Percentiles rank a stretch among this genome's conserved stretches.
Evolutionary conservation across 352 stramenopile species (phyloP).

Genomic region (Pythium chondricola): DNA sequence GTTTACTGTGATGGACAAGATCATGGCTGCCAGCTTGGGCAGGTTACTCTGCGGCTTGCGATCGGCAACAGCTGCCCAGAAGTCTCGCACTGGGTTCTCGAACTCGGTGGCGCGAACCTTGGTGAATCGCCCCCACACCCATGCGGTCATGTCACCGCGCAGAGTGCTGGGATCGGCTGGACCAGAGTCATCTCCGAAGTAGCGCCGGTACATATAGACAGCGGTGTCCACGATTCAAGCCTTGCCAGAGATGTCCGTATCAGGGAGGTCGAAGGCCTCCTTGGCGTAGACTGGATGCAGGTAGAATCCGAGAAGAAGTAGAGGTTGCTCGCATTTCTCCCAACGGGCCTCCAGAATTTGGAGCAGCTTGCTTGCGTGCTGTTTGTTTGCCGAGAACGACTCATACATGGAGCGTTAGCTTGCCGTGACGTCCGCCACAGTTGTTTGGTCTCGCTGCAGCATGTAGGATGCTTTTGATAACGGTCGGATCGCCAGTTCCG

Average conservation of each 20-base stretch:
- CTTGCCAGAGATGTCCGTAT: neutral
- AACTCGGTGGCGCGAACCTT: no score
- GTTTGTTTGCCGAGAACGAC: neutral
- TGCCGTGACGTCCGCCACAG: neutral
- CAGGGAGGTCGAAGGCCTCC: neutral
- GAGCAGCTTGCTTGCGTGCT: neutral
- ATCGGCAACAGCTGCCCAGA: neutral
- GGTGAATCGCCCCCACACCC: neutral
- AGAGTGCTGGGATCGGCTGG: no score
- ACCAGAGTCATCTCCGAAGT: neutral
- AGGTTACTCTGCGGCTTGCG: neutral
- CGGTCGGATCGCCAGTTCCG: neutral
- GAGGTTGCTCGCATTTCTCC: slow-evolving; percentile 3
- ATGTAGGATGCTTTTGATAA: neutral
- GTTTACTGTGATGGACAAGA: slow-evolving; percentile 22
- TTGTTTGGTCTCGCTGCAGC: slow-evolving; percentile 5
- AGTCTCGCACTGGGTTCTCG: neutral
- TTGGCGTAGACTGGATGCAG: slow-evolving; percentile 1
- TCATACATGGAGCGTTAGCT: slow-evolving; percentile 1
- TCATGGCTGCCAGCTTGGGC: slow-evolving; percentile 6
- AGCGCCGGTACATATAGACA: slow-evolving; percentile 8
- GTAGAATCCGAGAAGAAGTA: neutral
- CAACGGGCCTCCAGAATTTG: neutral
- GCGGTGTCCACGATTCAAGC: neutral
- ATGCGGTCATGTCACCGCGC: neutral